Conservation (phyloP, 129 eudicot genomes). For the Centella asiatica region DNA sequence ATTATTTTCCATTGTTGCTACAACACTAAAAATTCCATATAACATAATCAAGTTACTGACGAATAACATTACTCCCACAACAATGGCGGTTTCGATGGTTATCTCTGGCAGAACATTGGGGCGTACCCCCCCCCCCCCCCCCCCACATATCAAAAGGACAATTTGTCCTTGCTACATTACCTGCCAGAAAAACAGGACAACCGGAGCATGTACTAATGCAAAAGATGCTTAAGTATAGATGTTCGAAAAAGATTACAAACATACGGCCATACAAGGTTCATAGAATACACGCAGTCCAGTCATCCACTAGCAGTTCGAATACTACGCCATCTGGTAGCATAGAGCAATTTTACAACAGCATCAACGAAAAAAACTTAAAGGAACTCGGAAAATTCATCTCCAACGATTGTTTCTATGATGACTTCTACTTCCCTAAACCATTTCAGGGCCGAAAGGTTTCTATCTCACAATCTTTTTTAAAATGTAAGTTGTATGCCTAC, state of each 20-base stretch:
- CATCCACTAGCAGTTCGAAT: slow-evolving; percentile 20
- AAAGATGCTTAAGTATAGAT: slow-evolving; percentile 7
- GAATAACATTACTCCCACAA: background rate
- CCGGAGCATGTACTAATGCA: background rate
- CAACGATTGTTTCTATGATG: slow-evolving; percentile 55
- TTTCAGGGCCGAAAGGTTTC: slow-evolving; percentile 74
- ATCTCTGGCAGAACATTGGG: slow-evolving; percentile 8
- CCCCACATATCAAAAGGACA: background rate
- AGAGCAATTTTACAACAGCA: slow-evolving; percentile 45
- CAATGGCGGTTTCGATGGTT: slow-evolving; percentile 27
- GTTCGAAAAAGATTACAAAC: background rate
- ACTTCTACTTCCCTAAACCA: slow-evolving; percentile 49
- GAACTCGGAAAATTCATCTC: slow-evolving; percentile 41
- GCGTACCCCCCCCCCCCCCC: background rate
- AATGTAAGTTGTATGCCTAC: background rate
- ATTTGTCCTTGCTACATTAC: background rate
- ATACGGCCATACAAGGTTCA: slow-evolving; percentile 1
- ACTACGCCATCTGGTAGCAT: slow-evolving; percentile 46
- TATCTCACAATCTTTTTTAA: background rate
- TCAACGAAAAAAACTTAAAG: slow-evolving; percentile 46
- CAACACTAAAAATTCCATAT: background rate
- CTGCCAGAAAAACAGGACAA: slow-evolving; percentile 6
- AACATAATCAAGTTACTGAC: background rate
- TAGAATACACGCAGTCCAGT: slow-evolving; percentile 8
- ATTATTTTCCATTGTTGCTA: slow-evolving; percentile 9